Base-by-base conservation (phyloP, 2,329 filamentous ascomycete species). In the Coniella lustricola region DNA sequence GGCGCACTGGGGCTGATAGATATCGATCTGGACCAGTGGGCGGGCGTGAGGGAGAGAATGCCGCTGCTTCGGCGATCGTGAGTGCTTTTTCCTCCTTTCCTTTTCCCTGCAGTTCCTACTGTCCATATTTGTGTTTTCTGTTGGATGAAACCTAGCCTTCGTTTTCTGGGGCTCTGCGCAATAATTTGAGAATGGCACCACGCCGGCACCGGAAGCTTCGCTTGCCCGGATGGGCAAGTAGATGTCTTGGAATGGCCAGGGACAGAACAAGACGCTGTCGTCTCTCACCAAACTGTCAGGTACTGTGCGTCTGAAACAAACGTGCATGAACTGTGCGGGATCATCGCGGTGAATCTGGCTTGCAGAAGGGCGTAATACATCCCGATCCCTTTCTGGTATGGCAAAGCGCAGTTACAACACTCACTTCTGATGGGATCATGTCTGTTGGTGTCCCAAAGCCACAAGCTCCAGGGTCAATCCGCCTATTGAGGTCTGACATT, bases 1-100 rank as follows among this genome's bases (percentile, higher is more conserved):
- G 71, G 66, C 14, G 68, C 75, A 55, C 63, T 82, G 51, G 77
- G 75, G 8, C 67, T 80, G 21, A 75, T 77, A 0, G 74, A 80
- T 37, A 69, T 82, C 39, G 74, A 81, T 53, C 52, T 74, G 25
- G 70, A 57, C 2, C 57, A 72, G 49, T 62, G 74, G 65, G 68
- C 68, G 54, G 67, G 64, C 51, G 67, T 81, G 4, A 66, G 78
- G 59, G 64, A 62, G 48, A 67, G 69, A 62, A 76, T 80, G 73
- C 76, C 76, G 39, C 59, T 80, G 44, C 64, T 67, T 39, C 62
- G 76, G 55, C 65, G 77, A 55, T 73, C 63, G 76, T 78, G 52
- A 72, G 76, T 73, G 12, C 14, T 22, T 25, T 16, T n/a, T 40
- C 12, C n/a, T 14, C 9, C 16, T 9, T 20, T 22, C 7, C 21